Percentiles rank a stretch among this genome's conserved stretches.
Evolutionary conservation across 345 rosid genomes (phyloP).

Genomic region (Hibiscus mutabilis): DNA sequence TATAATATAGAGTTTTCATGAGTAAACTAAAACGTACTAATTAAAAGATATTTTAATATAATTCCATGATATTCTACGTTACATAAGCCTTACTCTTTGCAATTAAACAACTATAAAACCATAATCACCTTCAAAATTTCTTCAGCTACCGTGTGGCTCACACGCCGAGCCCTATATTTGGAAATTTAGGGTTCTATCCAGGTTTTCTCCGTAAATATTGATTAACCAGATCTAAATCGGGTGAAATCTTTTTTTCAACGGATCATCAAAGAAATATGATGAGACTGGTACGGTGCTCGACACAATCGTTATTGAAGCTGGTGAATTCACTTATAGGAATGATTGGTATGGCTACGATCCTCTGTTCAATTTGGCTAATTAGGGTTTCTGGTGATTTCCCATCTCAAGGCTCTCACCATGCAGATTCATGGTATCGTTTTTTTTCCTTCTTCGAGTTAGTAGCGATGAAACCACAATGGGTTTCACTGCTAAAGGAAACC

Average conservation of each 20-base stretch:
- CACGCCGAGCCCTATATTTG: too few relatives aligned
- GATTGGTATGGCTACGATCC: constrained; percentile 73
- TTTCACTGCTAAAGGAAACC: too few relatives aligned
- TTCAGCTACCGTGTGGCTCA: too few relatives aligned
- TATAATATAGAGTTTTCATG: too few relatives aligned
- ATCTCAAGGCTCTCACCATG: neutral
- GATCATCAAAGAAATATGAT: constrained; percentile 21
- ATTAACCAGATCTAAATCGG: constrained; percentile 8
- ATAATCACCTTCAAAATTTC: too few relatives aligned
- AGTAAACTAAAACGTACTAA: too few relatives aligned
- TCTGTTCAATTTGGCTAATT: constrained; percentile 68
- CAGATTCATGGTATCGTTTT: neutral
- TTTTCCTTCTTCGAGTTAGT: too few relatives aligned
- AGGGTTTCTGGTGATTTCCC: constrained; percentile 27
- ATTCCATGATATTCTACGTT: too few relatives aligned
- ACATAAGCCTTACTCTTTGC: too few relatives aligned
- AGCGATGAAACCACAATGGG: too few relatives aligned
- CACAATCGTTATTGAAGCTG: constrained; percentile 68
- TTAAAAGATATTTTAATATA: too few relatives aligned
- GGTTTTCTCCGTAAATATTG: neutral
- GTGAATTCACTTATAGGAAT: constrained; percentile 69
- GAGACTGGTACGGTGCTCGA: constrained; percentile 52
- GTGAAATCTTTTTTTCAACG: neutral
- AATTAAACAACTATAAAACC: too few relatives aligned
- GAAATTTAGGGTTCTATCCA: neutral